Base-by-base conservation (phyloP, 1,284 basidiomycete species). In the Polyporus tsugae region DNA sequence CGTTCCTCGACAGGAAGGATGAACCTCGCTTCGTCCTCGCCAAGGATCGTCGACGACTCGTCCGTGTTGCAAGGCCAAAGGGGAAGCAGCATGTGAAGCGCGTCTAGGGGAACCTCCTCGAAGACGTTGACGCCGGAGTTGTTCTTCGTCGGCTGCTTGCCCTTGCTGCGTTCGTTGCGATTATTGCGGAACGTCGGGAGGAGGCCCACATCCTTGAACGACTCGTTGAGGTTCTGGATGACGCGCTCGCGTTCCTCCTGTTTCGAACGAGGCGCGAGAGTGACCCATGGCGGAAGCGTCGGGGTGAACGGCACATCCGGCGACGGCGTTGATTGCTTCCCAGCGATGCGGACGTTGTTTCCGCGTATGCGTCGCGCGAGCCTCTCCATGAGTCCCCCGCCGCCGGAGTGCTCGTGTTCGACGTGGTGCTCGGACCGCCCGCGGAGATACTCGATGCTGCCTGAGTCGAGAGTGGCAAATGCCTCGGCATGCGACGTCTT, bases 21-120 rank as follows among this genome's bases (percentile, higher is more conserved):
- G 55, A 82, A 75, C 22, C 84, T 81, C 7, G 80, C 67, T 19
- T 76, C 73, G 62, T 81, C 82, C 17, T 80, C 79, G 66, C 68
- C 64, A 5, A 63, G 61, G 39, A 74, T 69, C 36, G 74, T 72
- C 53, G 74, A 77, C 19, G 75, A 73, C 0, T 84, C 75, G 75
- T 92, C 92, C 0, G 87, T 91, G 73, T 91, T 89, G n/a, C 88
- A 86, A 11, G 91, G 88, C 92, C 92, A 94, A 44, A 94, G 83
- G 4, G 92, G 92, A n/a, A 94, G 82, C 25, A 94, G 83, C 93
- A 94, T 94, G 78, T 91, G 93, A 57, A 93, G 80, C 35, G 86
- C 86, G 25, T 93, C 90, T 4, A 86, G 79, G 0, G 91, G 90
- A 35, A 93, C 84, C 53, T 86, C 82, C 60, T 86, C 85, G 69